Percentiles rank a stretch among this genome's conserved stretches.
Conservation (phyloP, 2,329 filamentous ascomycete genomes). For the Verticillium isaacii region DNA sequence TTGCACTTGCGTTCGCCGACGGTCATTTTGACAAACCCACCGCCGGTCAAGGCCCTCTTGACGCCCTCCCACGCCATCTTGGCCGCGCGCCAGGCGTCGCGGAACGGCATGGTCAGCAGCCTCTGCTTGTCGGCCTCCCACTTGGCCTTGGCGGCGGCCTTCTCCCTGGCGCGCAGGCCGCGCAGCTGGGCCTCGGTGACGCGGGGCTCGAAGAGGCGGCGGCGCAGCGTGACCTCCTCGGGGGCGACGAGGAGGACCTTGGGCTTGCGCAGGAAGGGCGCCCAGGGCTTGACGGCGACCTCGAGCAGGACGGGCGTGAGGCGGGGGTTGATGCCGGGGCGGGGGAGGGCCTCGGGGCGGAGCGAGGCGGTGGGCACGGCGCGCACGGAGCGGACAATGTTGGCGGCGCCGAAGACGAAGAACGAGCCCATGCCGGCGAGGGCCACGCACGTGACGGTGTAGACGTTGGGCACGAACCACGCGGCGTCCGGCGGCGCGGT, state of each 20-base stretch:
- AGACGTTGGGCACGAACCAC: slow-evolving; percentile 53
- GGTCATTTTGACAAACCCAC: slow-evolving; percentile 49
- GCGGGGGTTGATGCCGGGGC: slow-evolving; percentile 8
- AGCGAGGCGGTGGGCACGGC: slow-evolving; percentile 37
- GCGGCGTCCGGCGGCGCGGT: slow-evolving; percentile 45
- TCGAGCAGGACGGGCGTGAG: slow-evolving; percentile 40
- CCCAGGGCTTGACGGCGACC: slow-evolving; percentile 42
- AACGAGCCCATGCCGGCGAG: slow-evolving; percentile 57
- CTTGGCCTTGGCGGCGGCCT: slow-evolving; percentile 30
- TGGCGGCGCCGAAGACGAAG: slow-evolving; percentile 52
- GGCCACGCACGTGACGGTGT: slow-evolving; percentile 51
- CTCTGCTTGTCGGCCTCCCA: slow-evolving; percentile 50
- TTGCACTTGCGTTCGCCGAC: slow-evolving; percentile 47
- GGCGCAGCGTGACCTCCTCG: slow-evolving; percentile 28
- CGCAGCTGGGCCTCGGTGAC: slow-evolving; percentile 19
- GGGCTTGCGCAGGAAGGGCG: slow-evolving; percentile 39
- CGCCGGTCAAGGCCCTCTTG: slow-evolving; percentile 47
- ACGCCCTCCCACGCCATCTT: slow-evolving; percentile 38
- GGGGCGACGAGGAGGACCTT: slow-evolving; percentile 36
- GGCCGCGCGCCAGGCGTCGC: slow-evolving; percentile 39
- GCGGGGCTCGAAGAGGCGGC: slow-evolving; percentile 24
- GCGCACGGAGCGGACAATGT: slow-evolving; percentile 54
- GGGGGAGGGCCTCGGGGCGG: slow-evolving; percentile 2
- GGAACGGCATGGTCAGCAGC: slow-evolving; percentile 53
- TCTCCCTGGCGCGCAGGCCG: slow-evolving; percentile 26